Evolutionary conservation across 106 monocot genomes (phyloP), one percentile per base, ranked within the genome.

Genomic region (Apostasia ramifera): DNA sequence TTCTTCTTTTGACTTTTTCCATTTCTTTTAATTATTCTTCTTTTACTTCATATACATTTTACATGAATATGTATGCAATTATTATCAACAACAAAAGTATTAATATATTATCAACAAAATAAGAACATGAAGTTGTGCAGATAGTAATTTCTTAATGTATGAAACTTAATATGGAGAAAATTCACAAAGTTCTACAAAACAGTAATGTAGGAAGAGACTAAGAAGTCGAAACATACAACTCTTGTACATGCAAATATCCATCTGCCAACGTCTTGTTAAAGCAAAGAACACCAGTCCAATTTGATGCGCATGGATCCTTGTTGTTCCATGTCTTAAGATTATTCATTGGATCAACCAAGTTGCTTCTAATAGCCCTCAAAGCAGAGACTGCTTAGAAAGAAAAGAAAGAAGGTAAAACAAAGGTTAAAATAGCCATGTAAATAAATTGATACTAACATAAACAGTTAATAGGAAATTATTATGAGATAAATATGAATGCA

Each of bases 291-390:
- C 82, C 86, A 13, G 57, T 81, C 94, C 94, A 94, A 37, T 83
- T 87, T 74, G 82, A 73, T 67, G 47, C 64, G 75, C 94, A 94
- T 60, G 94, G 94, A 87, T 94, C 94, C 48, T 84, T 90, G 57
- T 39, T 59, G 37, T 69, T 77, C 94, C 94, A 94, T 15, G 52
- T 68, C 3, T 48, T 76, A 2, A 89, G 84, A 52, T 80, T 80
- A 1, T 62, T 60, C 43, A 51, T 5, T 40, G 84, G 86, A 73
- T 94, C 94, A 66, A 73, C 43, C 57, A 94, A 74, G 14, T 59
- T 74, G 55, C 71, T 81, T 49, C 47, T 74, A 13, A 90, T 77
- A 67, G 71, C 76, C 49, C 40, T 63, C 72, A 94, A 81, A 50
- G 89, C 89, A 64, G 26, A 40, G 73, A 87, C 94, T 94, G 87